Base-by-base conservation (phyloP, 768 basidiomycete species). In the Agrocybe chaxingu region DNA sequence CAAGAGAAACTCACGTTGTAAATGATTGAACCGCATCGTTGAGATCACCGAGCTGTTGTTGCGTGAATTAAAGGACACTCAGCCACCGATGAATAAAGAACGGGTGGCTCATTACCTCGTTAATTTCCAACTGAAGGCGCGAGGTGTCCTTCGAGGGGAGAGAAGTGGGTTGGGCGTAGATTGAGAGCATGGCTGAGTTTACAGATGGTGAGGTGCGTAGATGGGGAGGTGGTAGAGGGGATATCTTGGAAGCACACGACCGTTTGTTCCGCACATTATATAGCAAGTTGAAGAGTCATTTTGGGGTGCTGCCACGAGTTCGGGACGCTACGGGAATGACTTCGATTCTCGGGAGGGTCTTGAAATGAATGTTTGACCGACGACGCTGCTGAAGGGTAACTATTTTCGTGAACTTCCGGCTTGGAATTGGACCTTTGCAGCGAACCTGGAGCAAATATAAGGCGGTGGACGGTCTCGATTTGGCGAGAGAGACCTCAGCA, bases 21-120 rank as follows among this genome's bases (percentile, higher is more conserved):
- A 85, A 85, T 36, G 79, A 75, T 54, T 77, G 74, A 39, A 86
- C 67, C n/a, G 83, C 83, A 53, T 83, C 81, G 43, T 69, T 65
- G 39, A 80, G 65, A 55, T 73, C 74, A 48, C 76, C 76, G 32
- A 81, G 60, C 83, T 86, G 51, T 41, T 39, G 24, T 31, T 31
- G 24, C 24, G 39, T 19, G 35, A 35, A 42, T 24, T 38, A 7
- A 32, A 24, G 19, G 42, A 19, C 34, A 45, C 40, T 18, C 34
- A 35, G 35, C 44, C 32, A 38, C n/a, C 40, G 24, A 24, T 24
- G 24, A 5, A 45, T 16, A 19, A n/a, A 29, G 7, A 1, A 10
- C 19, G 7, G 12, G 30, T 11, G 18, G 33, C 9, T 7, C 12
- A 18, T n/a, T 40, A 34, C 42, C 42, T 48, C 42, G 32, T 48